Base-by-base conservation (phyloP, 2,329 filamentous ascomycete genomes). In the Sarocladium kiliense region DNA sequence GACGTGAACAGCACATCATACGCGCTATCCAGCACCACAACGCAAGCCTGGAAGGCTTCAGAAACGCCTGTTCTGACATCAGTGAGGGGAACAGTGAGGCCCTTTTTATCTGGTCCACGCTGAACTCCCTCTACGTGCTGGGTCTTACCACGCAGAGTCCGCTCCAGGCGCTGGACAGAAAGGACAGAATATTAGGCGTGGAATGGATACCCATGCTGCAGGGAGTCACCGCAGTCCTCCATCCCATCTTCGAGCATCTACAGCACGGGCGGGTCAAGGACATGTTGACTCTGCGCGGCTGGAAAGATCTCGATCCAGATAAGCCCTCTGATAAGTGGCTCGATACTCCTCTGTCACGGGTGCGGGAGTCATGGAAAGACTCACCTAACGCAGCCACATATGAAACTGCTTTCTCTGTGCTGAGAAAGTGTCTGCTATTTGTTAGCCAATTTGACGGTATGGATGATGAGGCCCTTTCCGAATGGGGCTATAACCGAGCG, bases 201-300 rank as follows among this genome's bases (percentile, higher is more conserved):
- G 61, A 62, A 16, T 60, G 58, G 59, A 60, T 62, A n/a, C 57
- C 58, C 3, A 63, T 62, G 59, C 53, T 60, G 5, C 59, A 56
- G 7, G 61, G 61, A 18, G 39, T 62, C 23, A 42, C 58, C 1
- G 59, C 58, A 18, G 47, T 63, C 7, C 25, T 62, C 3, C 26
- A 3, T 2, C 59, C 58, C 2, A 44, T 50, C 3, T 53, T 60
- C 23, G 44, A 55, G 1, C 19, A 19, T 19, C n/a, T 62, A 7
- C 44, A 42, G 2, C 18, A 19, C 6, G 56, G 60, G 0, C 59
- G 55, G 2, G 36, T 63, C 47, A 23, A 10, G 0, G 3, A 2
- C 0, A 2, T 62, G 6, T 21, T 58, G 16, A 45, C 34, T 26
- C 21, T 59, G 3, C 60, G 61, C 10, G 59, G 61, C 32, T 63